Evolutionary conservation across 1,284 basidiomycete species (phyloP), one percentile per base, ranked within the genome.

Genomic region (Spongiforma sp.): DNA sequence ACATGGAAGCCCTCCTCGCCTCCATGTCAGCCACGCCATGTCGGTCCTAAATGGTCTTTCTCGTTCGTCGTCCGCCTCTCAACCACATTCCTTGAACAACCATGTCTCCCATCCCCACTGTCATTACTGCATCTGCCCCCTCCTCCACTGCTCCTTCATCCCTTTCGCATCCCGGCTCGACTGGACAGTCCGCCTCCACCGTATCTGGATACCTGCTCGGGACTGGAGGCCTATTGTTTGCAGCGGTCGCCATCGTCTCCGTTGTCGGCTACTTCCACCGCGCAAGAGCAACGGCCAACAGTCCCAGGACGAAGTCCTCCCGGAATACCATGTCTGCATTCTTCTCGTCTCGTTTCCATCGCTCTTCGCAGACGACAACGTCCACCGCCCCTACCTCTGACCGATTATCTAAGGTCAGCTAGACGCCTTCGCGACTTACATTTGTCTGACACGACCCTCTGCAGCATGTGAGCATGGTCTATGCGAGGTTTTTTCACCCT

Each of bases 31-130:
- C n/a, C n/a, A n/a, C n/a, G n/a, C n/a, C n/a, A n/a, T n/a, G n/a
- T n/a, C n/a, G n/a, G n/a, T n/a, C n/a, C n/a, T n/a, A n/a, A n/a
- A n/a, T n/a, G n/a, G n/a, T n/a, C n/a, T n/a, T n/a, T n/a, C n/a
- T n/a, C n/a, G n/a, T n/a, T n/a, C n/a, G n/a, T n/a, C n/a, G n/a
- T n/a, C n/a, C n/a, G n/a, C n/a, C n/a, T n/a, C n/a, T n/a, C n/a
- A n/a, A n/a, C n/a, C n/a, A n/a, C n/a, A n/a, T 4, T 55, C 26
- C 56, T 65, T 50, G 52, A 71, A 62, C 36, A 1, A 59, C 52
- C 63, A 74, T 73, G 71, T 69, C 71, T 41, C 73, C 72, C 3
- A 62, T 73, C 5, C 66, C 68, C 0, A 57, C 70, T 65, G 57
- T 65, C 57, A 28, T 28, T 64, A 58, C 66, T 65, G 46, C 62